Evolutionary conservation across 2,329 filamentous ascomycete genomes (phyloP).

Genomic region (Chrysosporium keratinophilum): DNA sequence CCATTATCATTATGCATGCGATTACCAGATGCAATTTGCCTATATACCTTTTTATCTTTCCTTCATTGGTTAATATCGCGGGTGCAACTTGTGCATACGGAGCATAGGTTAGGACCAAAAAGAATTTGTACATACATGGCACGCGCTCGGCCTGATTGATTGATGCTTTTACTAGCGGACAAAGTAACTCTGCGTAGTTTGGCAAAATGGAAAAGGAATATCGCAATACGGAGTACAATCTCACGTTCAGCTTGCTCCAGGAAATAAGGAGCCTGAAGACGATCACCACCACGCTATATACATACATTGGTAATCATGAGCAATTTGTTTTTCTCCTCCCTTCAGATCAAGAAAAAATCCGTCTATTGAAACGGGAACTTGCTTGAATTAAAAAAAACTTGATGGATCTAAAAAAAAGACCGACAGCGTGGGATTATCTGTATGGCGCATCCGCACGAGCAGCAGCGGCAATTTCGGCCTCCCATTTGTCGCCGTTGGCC

Average conservation of each 20-base stretch:
- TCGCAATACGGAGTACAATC: not conserved
- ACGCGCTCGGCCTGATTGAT: not conserved
- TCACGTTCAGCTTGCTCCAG: not conserved
- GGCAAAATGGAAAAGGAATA: not conserved
- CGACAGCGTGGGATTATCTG: constrained; percentile 46
- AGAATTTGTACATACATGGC: constrained; percentile 2
- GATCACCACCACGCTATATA: constrained; percentile 7
- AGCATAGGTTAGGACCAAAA: not conserved
- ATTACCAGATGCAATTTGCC: not conserved
- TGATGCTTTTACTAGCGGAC: not conserved
- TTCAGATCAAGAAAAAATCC: not conserved
- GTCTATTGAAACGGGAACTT: constrained; percentile 1
- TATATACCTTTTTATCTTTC: not conserved
- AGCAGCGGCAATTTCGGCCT: constrained; percentile 85
- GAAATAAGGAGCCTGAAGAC: not conserved
- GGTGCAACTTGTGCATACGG: not conserved
- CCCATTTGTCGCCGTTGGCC: constrained; percentile 90
- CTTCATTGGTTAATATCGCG: not conserved
- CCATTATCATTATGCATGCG: not conserved
- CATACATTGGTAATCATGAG: constrained; percentile 1
- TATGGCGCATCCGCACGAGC: constrained; percentile 91
- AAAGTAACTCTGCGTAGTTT: not conserved
- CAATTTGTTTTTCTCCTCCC: not conserved
- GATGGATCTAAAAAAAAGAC: not conserved
- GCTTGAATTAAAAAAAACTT: not conserved